Evolutionary conservation across 371 early-diverging fungal genomes (phyloP).

Genomic region (Mucor piriformis): DNA sequence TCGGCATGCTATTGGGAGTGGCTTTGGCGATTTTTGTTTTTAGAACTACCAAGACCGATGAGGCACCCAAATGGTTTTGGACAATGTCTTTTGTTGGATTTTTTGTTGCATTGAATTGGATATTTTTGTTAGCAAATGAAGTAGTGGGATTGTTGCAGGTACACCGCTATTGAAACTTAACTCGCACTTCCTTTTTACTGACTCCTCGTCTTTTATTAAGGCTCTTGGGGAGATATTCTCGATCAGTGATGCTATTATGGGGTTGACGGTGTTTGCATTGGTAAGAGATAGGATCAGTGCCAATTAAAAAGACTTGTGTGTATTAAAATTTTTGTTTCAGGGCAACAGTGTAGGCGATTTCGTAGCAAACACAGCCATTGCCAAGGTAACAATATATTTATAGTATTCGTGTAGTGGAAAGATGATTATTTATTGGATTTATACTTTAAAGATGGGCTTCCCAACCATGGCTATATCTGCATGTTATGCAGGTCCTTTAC

Average conservation of each 20-base stretch:
- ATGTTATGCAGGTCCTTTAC: slow-evolving; percentile 83
- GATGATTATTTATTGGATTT: not conserved
- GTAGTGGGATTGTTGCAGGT: slow-evolving; percentile 79
- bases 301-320: not conserved
- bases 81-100: slow-evolving; percentile 71
- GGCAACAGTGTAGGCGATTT: slow-evolving; percentile 87
- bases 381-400: no score
- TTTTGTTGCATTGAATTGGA: slow-evolving; percentile 75
- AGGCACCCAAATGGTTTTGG: slow-evolving; percentile 47
- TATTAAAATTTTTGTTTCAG: slow-evolving; percentile 25
- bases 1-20: slow-evolving; percentile 29
- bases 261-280: slow-evolving; percentile 83
- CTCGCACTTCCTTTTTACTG: not conserved
- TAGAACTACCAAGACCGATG: slow-evolving; percentile 24
- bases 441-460: slow-evolving; percentile 65
- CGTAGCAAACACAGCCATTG: slow-evolving; percentile 81
- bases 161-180: not conserved
- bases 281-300: slow-evolving; percentile 32
- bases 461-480: slow-evolving; percentile 88
- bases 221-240: slow-evolving; percentile 75
- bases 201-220: slow-evolving; percentile 24
- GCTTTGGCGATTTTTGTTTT: slow-evolving; percentile 21
- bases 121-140: slow-evolving; percentile 78
- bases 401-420: no score
- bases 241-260: slow-evolving; percentile 83